Evolutionary conservation across 2,329 filamentous ascomycete genomes (phyloP), one percentile per base, ranked within the genome.

Genomic region (Microcera coccophila): DNA sequence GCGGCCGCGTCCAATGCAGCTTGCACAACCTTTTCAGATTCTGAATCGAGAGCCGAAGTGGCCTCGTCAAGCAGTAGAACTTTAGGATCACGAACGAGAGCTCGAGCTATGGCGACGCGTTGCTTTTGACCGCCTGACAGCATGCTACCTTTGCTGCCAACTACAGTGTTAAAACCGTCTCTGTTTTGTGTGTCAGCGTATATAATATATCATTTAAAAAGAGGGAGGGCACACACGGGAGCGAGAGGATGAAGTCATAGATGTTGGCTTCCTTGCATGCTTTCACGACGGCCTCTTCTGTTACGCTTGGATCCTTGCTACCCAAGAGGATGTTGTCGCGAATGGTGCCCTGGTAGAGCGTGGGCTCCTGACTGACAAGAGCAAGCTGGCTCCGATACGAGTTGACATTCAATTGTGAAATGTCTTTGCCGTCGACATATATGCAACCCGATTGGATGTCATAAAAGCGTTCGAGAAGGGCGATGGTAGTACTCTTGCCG

Each of bases 1-100:
- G 87, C 84, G 1, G 88, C 89, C 47, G 81, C 80, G 64, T 95
- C 85, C 8, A 91, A 73, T 1, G 86, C 86, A 0, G 79, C 82
- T 66, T 90, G 85, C 18, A 90, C 86, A 2, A 79, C 63, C 42
- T 72, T 72, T 58, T 84, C 81, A 2, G 74, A 78, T 49, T 79
- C 72, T 2, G 78, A 78, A 49, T 85, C 81, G 0, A 85, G 66
- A 4, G 64, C 62, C 14, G 60, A 64, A 0, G 83, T 86, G 1
- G 83, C 82, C 63, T 87, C 83, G 54, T 86, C 83, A 1, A 87
- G 66, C 14, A 87, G 73, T 5, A 87, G 64, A 12, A 87, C 77
- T 3, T 68, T 65, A 0, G 83, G 82, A 39, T 80, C 67, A 29
- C 79, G 76, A 38, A 85, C 69, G 36, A 86, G 80, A n/a, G 79